These are phyloP conservation scores for Besnoitia besnoiti DNA, from an alignment of 169 alveolate species.

Conservation along the genomic window DNA sequence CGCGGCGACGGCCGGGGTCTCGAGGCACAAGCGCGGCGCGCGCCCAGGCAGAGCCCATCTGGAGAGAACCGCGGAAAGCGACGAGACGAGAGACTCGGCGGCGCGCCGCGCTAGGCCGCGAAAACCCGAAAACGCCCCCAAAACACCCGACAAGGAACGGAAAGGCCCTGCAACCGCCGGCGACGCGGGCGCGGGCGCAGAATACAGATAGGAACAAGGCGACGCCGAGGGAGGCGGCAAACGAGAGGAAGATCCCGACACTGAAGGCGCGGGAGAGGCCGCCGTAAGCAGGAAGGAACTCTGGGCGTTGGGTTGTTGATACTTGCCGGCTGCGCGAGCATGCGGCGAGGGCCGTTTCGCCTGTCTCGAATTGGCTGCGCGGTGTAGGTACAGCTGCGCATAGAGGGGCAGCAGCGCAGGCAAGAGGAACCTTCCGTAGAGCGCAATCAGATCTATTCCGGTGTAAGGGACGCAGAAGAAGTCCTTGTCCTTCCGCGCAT, in stretches of 20 bases:
- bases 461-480: background rate
- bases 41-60: background rate
- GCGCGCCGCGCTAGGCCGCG: background rate
- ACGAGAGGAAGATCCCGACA: background rate
- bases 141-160: too few relatives aligned
- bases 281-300: too few relatives aligned
- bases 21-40: background rate
- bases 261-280: background rate
- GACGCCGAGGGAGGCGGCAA: background rate
- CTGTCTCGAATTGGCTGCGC: background rate
- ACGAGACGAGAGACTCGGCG: background rate
- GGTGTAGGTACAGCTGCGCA: background rate
- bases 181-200: background rate
- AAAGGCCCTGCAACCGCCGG: background rate
- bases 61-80: background rate
- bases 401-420: background rate
- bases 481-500: background rate
- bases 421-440: background rate
- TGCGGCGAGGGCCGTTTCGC: background rate
- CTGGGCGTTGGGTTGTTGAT: too few relatives aligned
- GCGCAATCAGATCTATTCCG: background rate
- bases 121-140: background rate
- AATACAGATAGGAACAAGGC: background rate
- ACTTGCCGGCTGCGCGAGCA: background rate
- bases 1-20: too few relatives aligned